Base-by-base conservation (phyloP, 2,329 filamentous ascomycete species). In the Ambrosiella cleistominuta region DNA sequence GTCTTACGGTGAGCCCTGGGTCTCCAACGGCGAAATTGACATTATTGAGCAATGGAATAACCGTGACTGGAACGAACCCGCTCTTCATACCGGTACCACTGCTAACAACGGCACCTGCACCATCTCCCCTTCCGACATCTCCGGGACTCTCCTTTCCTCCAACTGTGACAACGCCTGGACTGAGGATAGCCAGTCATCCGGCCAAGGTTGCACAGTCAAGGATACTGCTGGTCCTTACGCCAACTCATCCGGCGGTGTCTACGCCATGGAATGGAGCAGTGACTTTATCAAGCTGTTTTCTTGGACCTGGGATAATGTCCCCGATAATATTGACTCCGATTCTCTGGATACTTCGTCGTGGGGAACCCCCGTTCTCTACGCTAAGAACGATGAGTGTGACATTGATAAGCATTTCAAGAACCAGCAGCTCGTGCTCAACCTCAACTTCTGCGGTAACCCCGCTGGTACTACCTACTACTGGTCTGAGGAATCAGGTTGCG, bases 401-500 rank as follows among this genome's bases (percentile, higher is more conserved):
- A 80, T 88, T 62, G 70, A 79, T 62, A 67, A 67, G 1, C 74
- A 78, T 64, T 85, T 93, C 68, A 71, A 70, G 61, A 72, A 82
- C 65, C 78, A 90, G 72, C 78, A 82, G 64, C 78, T 95, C 61
- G 80, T 88, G 57, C 77, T 89, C 64, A 81, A 88, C 71, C 86
- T 86, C 50, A 68, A 82, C 37, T 84, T 90, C 67, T 91, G 86
- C 67, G 86, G 86, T 15, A 78, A 82, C 64, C 85, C 82, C 72
- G 83, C 83, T 1, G 81, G 67, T 55, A 63, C 64, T 45, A 44
- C 60, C 3, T 58, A 61, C 12, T 60, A 65, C 45, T 71, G 67
- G 66, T 61, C 61, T 51, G 54, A 64, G 42, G 54, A 57, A 47
- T 57, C 58, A 13, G 47, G 58, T 12, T 71, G 70, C 60, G 12